Percentiles rank a stretch among this genome's conserved stretches.
phyloP scores from a whole-genome alignment of 768 basidiomycete species.

The Zangia roseola region DNA sequence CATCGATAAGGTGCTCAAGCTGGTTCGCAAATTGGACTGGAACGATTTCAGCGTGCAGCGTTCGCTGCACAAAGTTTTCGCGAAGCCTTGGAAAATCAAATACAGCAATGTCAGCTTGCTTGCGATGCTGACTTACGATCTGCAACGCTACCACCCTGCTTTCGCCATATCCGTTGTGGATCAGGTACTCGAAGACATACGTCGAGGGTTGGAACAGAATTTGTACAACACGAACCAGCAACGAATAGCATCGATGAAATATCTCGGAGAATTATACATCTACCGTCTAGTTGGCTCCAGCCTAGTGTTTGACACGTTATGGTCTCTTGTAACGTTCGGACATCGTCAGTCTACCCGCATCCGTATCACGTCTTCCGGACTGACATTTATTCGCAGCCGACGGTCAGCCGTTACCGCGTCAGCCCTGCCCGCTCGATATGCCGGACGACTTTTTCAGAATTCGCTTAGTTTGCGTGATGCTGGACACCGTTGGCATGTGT shows the following conservation, averaged over 20 bases:
- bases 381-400: slow-evolving; percentile 58
- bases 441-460: slow-evolving; percentile 96
- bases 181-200: slow-evolving; percentile 90
- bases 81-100: slow-evolving; percentile 98
- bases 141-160: slow-evolving; percentile 88
- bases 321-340: slow-evolving; percentile 93
- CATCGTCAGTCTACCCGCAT: slow-evolving; percentile 65
- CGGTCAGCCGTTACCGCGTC: slow-evolving; percentile 80
- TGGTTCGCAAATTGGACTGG: slow-evolving; percentile 94
- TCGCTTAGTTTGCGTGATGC: slow-evolving; percentile 84
- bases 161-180: slow-evolving; percentile 90
- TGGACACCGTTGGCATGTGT: slow-evolving; percentile 97
- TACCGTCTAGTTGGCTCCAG: slow-evolving; percentile 87
- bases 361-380: background rate
- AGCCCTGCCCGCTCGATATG: slow-evolving; percentile 76
- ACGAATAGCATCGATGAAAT: slow-evolving; percentile 88
- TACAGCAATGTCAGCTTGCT: slow-evolving; percentile 85
- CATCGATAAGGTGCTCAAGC: slow-evolving; percentile 92
- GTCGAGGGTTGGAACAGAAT: slow-evolving; percentile 90
- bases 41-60: slow-evolving; percentile 64
- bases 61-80: slow-evolving; percentile 84
- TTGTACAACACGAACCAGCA: slow-evolving; percentile 94
- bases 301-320: slow-evolving; percentile 90
- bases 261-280: slow-evolving; percentile 96
- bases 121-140: slow-evolving; percentile 93